phyloP scores from a whole-genome alignment of 345 rosid genomes.

The Firmiana major region DNA sequence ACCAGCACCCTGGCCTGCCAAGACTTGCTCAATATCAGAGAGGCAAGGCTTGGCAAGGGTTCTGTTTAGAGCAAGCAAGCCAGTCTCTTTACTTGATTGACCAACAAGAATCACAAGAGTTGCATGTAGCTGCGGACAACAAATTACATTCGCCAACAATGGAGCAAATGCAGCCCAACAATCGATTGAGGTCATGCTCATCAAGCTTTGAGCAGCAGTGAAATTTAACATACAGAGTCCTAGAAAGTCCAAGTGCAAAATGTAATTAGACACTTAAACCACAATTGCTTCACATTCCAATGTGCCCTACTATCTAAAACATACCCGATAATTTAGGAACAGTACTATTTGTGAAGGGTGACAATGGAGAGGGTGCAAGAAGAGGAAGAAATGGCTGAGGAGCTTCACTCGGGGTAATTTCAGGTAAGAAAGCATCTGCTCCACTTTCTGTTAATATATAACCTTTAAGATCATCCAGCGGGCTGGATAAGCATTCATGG shows the following conservation, averaged over 20 bases:
- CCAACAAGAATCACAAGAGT: slow-evolving; percentile 74
- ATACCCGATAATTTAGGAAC: slow-evolving; percentile 81
- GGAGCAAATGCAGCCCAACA: slow-evolving; percentile 82
- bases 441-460: slow-evolving; percentile 17
- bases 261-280: not conserved
- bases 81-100: slow-evolving; percentile 63
- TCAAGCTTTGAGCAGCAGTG: slow-evolving; percentile 59
- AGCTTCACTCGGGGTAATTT: slow-evolving; percentile 60
- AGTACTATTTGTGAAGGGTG: slow-evolving; percentile 66
- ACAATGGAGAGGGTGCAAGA: slow-evolving; percentile 87
- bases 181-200: slow-evolving; percentile 74
- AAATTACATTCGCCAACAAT: slow-evolving; percentile 79
- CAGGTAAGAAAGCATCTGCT: slow-evolving; percentile 46
- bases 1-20: slow-evolving; percentile 73
- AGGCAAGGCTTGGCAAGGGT: slow-evolving; percentile 70
- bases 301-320: slow-evolving; percentile 13
- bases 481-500: slow-evolving; percentile 29
- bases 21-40: slow-evolving; percentile 74
- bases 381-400: slow-evolving; percentile 92
- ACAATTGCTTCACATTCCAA: not conserved
- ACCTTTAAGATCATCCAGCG: slow-evolving; percentile 15
- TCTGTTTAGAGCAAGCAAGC: slow-evolving; percentile 62
- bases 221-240: slow-evolving; percentile 79
- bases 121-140: slow-evolving; percentile 94
- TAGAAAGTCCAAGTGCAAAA: slow-evolving; percentile 17